Conservation (phyloP, 495 filamentous ascomycete genomes). For the Neurospora sp. region DNA sequence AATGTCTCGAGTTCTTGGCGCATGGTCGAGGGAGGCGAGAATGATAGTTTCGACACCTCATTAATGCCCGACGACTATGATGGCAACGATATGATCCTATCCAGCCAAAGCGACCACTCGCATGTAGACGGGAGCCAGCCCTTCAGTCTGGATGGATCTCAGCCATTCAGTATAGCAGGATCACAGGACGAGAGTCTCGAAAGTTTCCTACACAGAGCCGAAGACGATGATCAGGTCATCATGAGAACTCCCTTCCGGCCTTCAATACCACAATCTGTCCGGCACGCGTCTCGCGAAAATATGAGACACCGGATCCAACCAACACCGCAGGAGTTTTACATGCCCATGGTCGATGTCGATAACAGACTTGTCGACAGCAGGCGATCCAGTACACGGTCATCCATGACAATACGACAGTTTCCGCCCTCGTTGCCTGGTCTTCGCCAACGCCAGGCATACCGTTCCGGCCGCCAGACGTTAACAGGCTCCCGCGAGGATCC, state of each 20-base stretch:
- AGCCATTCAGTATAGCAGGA: constrained; percentile 23
- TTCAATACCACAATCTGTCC: constrained; percentile 27
- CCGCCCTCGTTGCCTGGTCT: constrained; percentile 12
- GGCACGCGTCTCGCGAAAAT: constrained; percentile 21
- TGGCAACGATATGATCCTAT: constrained; percentile 26
- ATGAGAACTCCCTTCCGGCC: constrained; percentile 34
- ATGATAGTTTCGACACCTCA: constrained; percentile 40
- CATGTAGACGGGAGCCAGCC: constrained; percentile 26
- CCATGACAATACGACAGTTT: constrained; percentile 9
- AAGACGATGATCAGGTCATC: constrained; percentile 34
- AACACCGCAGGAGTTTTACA: constrained; percentile 22
- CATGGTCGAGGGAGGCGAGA: constrained; percentile 39
- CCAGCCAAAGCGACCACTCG: constrained; percentile 28
- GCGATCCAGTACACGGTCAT: constrained; percentile 14
- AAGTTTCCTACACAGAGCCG: constrained; percentile 30
- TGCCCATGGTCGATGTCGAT: constrained; percentile 30
- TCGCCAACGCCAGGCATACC: constrained; percentile 16
- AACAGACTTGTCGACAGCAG: constrained; percentile 8
- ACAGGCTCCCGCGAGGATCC: not conserved
- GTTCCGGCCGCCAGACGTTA: not conserved
- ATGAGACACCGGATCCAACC: constrained; percentile 26
- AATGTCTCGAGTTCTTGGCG: constrained; percentile 38
- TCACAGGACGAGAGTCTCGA: constrained; percentile 39
- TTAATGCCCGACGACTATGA: constrained; percentile 31
- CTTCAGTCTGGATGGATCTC: constrained; percentile 20